phyloP scores from a whole-genome alignment of 164 flowering plant species.

The Saururus chinensis region DNA sequence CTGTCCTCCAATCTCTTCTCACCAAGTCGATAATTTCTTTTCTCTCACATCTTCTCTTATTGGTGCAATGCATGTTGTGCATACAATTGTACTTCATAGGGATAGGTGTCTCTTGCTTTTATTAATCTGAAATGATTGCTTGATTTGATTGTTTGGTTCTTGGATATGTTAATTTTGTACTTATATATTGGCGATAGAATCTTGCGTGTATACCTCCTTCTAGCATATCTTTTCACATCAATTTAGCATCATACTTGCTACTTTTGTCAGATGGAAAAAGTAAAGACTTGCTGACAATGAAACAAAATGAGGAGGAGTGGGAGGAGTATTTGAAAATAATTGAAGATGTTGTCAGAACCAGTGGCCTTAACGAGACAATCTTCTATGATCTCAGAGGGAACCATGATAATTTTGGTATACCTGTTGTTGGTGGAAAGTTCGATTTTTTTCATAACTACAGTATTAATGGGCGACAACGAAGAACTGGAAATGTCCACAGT shows the following conservation, averaged over 20 bases:
- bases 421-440: slow-evolving; percentile 44
- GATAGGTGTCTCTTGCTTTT: no score
- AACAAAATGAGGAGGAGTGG: slow-evolving; percentile 86
- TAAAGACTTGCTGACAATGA: slow-evolving; percentile 65
- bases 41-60: no score
- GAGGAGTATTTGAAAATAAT: slow-evolving; percentile 52
- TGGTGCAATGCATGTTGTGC: no score
- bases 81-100: no score
- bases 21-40: no score
- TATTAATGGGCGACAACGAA: slow-evolving; percentile 53
- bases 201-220: no score
- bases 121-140: no score
- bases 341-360: slow-evolving; percentile 51
- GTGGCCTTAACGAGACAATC: slow-evolving; percentile 60
- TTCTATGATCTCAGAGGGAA: slow-evolving; percentile 97
- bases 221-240: no score
- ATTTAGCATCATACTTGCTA: not conserved
- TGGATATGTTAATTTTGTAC: no score
- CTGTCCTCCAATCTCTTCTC: no score
- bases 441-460: slow-evolving; percentile 80
- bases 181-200: no score
- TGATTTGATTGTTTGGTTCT: no score
- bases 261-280: slow-evolving; percentile 72
- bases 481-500: slow-evolving; percentile 56
- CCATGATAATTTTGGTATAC: slow-evolving; percentile 92